Evolutionary conservation across 2,329 filamentous ascomycete genomes (phyloP), one percentile per base, ranked within the genome.

Genomic region (Colletotrichum horii): DNA sequence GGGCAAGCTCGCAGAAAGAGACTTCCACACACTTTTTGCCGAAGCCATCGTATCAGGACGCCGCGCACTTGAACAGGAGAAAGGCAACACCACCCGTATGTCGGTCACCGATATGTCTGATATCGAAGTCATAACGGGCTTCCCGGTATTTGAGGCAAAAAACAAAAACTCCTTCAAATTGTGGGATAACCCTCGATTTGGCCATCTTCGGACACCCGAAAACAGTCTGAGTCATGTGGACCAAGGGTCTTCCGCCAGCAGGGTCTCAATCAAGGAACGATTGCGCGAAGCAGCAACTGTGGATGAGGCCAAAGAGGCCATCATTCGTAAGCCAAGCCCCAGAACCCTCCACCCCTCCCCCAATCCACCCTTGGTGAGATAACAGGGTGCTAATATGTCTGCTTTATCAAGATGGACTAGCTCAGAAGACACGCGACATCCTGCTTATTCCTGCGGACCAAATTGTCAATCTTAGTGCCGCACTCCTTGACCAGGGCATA

Each of bases 11-110:
- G 76, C 73, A 1, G 80, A 80, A 66, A 68, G 70, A 2, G 86
- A 88, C 19, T 79, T 88, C 4, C 85, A 86, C 73, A 80, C 84
- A 6, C 75, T 84, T n/a, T 86, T 89, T 68, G 85, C 85, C 3
- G 85, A 89, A 74, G 85, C 83, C 2, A 82, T 89, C 6, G 64
- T 84, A 1, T 26, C 80, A 70, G 8, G 80, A 80, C 14, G 43
- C 8, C 2, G 14, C 32, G 16, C 6, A 15, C 14, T 3, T n/a
- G 22, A 8, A 28, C 48, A 5, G 7, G n/a, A 19, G 26, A 15
- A 28, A 62, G 8, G 12, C 30, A 34, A 15, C 3, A 22, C 58
- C 19, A 36, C 2, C 58, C 30, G 58, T 4, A 62, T 62, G 58
- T 36, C 62, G 6, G 28, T 71, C 52, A 61, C 70, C 4, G 70